A percentile compares a stretch with the other conserved stretches of the same genome.
phyloP scores from a whole-genome alignment of 2,329 filamentous ascomycete genomes.

The Dactylella cylindrospora region DNA sequence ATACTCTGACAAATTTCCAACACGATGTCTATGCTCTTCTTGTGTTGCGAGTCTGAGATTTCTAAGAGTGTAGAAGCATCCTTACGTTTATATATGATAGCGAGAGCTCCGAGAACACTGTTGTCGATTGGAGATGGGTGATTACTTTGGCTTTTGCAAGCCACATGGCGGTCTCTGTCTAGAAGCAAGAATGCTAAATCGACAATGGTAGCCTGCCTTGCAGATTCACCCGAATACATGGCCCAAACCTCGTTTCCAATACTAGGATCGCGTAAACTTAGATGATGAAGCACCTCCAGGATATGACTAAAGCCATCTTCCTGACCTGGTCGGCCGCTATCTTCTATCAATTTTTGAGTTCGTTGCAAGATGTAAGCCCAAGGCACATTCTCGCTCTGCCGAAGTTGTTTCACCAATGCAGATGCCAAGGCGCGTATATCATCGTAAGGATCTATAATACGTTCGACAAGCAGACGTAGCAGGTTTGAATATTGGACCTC shows the following conservation, averaged over 20 bases:
- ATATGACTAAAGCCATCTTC: conserved; percentile 81
- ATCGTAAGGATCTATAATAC: conserved; percentile 87
- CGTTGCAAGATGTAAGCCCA: conserved; percentile 57
- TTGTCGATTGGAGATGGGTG: conserved; percentile 58
- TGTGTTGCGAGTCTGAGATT: conserved; percentile 56
- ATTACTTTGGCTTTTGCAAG: conserved; percentile 54
- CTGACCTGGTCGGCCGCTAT: conserved; percentile 82
- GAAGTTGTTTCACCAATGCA: conserved; percentile 58
- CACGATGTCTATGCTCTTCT: conserved; percentile 53
- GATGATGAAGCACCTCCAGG: conserved; percentile 55
- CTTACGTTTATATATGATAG: conserved; percentile 31
- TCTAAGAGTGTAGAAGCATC: conserved; percentile 50
- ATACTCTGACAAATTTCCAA: conserved; percentile 66
- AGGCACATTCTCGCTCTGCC: conserved; percentile 50
- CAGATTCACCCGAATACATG: conserved; percentile 15
- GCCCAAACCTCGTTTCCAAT: conserved; percentile 14
- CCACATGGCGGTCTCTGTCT: conserved; percentile 1
- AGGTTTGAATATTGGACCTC: conserved; percentile 49
- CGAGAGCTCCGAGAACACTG: conserved; percentile 52
- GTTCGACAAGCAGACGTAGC: conserved; percentile 69
- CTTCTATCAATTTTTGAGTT: conserved; percentile 63
- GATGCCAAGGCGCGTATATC: conserved; percentile 71
- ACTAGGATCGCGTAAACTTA: conserved; percentile 20
- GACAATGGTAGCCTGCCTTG: conserved; percentile 9
- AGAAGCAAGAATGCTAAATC: conserved; percentile 19